These are phyloP conservation scores for Apiotrichum gracile DNA, from an alignment of 1,284 basidiomycete species.

Conservation along the genomic window DNA sequence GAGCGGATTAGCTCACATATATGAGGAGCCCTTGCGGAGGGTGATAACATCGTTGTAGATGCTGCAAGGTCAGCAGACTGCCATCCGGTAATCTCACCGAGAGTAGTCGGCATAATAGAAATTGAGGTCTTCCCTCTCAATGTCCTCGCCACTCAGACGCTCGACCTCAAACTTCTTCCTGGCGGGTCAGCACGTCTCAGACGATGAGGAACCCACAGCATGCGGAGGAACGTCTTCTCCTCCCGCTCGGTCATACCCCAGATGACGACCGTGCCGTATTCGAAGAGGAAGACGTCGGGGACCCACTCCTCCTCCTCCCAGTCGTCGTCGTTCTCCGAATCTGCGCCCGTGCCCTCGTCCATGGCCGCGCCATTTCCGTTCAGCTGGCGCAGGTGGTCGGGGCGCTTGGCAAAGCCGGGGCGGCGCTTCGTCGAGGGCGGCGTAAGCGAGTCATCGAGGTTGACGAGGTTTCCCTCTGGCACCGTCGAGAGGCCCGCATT, in stretches of 20 bases:
- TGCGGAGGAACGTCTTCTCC: slow-evolving; percentile 80
- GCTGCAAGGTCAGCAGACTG: slow-evolving; percentile 51
- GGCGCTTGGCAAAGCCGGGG: slow-evolving; percentile 41
- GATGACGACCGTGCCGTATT: slow-evolving; percentile 83
- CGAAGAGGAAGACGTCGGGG: slow-evolving; percentile 84
- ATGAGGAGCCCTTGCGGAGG: slow-evolving; percentile 84
- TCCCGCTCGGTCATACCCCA: slow-evolving; percentile 95
- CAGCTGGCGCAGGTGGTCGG: slow-evolving; percentile 50
- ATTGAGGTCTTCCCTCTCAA: slow-evolving; percentile 95
- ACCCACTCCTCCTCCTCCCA: slow-evolving; percentile 57
- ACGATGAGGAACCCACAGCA: slow-evolving; percentile 58
- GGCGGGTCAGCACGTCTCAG: slow-evolving; percentile 7
- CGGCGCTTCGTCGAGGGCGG: slow-evolving; percentile 21
- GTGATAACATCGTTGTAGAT: slow-evolving; percentile 99
- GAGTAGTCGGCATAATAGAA: slow-evolving; percentile 97
- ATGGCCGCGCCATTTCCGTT: slow-evolving; percentile 25
- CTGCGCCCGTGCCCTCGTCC: slow-evolving; percentile 9
- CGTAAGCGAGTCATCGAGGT: slow-evolving; percentile 23
- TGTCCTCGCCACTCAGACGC: slow-evolving; percentile 69
- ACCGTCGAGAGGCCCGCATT: slow-evolving; percentile 11
- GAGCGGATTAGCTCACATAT: slow-evolving; percentile 63
- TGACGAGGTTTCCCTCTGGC: slow-evolving; percentile 42
- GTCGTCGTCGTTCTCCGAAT: slow-evolving; percentile 45
- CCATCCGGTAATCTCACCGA: slow-evolving; percentile 54
- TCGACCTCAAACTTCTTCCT: slow-evolving; percentile 92